These are phyloP conservation scores for Myriosclerotinia duriaeana DNA, from an alignment of 2,329 filamentous ascomycete species.

Conservation along the genomic window DNA sequence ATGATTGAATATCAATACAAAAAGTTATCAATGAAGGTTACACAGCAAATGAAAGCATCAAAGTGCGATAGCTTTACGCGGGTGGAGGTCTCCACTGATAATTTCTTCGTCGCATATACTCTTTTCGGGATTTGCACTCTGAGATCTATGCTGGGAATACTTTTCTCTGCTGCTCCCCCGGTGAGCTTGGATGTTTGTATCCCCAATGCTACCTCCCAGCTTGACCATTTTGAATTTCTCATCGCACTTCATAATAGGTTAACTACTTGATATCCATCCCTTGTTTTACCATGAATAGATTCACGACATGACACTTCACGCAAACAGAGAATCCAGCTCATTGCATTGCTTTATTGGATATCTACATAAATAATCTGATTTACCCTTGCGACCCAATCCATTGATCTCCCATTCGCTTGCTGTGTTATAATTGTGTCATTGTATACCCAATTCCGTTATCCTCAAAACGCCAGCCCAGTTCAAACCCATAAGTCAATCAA, in stretches of 20 bases:
- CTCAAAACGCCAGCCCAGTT: constrained; percentile 4
- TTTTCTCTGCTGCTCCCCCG: not conserved
- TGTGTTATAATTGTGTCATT: not conserved
- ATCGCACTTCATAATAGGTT: no score
- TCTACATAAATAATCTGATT: not conserved
- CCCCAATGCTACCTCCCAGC: not conserved
- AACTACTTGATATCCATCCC: not conserved
- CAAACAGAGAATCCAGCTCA: no score
- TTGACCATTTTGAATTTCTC: no score
- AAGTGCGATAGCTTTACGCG: not conserved
- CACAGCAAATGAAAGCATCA: not conserved
- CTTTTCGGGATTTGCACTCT: no score
- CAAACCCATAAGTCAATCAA: not conserved
- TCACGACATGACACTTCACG: not conserved
- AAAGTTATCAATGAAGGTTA: not conserved
- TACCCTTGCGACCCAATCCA: not conserved
- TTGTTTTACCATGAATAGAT: not conserved
- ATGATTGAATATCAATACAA: not conserved
- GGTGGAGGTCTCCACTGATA: no score
- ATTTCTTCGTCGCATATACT: no score
- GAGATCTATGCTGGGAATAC: no score
- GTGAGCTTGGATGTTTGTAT: no score
- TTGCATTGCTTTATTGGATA: not conserved
- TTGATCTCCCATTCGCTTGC: not conserved
- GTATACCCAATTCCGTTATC: not conserved